Base-by-base conservation (phyloP, 495 filamentous ascomycete species). In the Lepraria neglecta region DNA sequence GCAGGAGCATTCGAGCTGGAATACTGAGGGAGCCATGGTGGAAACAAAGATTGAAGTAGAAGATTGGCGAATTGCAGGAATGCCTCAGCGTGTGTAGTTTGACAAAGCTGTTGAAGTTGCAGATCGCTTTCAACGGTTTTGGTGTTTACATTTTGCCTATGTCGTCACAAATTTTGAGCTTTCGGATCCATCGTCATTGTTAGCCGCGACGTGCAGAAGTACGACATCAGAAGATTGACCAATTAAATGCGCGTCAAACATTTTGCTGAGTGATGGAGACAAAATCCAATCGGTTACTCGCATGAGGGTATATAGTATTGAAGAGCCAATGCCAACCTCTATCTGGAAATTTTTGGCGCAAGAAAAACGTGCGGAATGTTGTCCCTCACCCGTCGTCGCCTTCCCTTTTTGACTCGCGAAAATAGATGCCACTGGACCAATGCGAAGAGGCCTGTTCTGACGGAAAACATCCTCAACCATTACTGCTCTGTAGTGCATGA, bases 1-100 rank as follows among this genome's bases (percentile, higher is more conserved):
- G 56, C 65, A 65, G 4, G 59, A 60, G 47, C 65, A 68, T 58
- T 68, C 54, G 3, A 65, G 52, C 44, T 65, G 63, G 33, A 68
- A 68, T 17, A 62, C 58, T 40, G 59, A 65, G 33, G 62, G 35
- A 15, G 58, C 59, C 59, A 64, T 64, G 1, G 21, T 51, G 24
- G 6, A 15, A 30, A 3, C 9, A 30, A 24, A 24, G 2, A 2
- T 24, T 2, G 24, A 24, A 24, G 2, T 24, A 24, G 24, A 24
- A 24, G 24, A 24, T 1, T 24, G 24, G 24, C 24, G 24, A 24
- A 2, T 24, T 24, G 24, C 24, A 24, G 24, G 24, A 1, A 24
- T 24, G 24, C 24, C 24, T 24, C 24, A 24, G 2, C 2, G 24
- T 24, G 24, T 24, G 2, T 24, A 24, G 2, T n/a, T 10, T 10